phyloP scores from a whole-genome alignment of 441 rosid species.

The Populus trichocarpa region DNA sequence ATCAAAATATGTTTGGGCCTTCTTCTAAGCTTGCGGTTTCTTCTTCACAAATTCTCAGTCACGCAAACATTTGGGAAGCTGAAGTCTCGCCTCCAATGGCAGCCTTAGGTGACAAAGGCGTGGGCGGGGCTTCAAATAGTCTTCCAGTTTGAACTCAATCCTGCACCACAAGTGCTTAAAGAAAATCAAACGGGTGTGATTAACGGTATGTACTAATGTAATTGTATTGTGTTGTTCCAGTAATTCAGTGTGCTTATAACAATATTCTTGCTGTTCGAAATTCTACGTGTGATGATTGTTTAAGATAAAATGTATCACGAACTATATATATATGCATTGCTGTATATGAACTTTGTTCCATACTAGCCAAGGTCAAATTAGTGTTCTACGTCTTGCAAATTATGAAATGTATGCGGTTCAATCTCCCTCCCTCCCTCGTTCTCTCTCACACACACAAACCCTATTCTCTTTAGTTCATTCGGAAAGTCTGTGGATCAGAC shows the following conservation, averaged over 20 bases:
- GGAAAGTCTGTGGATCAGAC: neutral
- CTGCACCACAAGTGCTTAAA: neutral
- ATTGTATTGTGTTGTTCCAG: neutral
- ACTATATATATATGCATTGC: neutral
- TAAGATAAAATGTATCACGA: neutral
- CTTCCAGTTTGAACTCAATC: conserved; percentile 1
- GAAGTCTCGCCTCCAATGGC: conserved; percentile 23
- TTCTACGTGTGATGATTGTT: neutral
- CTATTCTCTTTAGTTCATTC: neutral
- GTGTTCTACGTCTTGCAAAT: neutral
- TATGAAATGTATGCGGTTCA: neutral
- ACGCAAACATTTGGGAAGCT: conserved; percentile 25
- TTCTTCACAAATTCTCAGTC: conserved; percentile 10
- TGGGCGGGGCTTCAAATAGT: conserved; percentile 7
- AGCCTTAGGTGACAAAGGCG: conserved; percentile 13
- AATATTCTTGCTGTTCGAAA: neutral
- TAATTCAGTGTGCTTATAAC: neutral
- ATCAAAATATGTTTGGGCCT: neutral
- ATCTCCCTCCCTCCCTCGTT: neutral
- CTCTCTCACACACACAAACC: neutral
- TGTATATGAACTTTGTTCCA: neutral
- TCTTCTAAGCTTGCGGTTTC: neutral
- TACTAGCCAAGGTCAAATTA: neutral
- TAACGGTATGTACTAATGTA: neutral
- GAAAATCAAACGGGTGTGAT: neutral